Evolutionary conservation across 2,329 filamentous ascomycete genomes (phyloP), one percentile per base, ranked within the genome.

Genomic region (Fusarium decemcellulare): DNA sequence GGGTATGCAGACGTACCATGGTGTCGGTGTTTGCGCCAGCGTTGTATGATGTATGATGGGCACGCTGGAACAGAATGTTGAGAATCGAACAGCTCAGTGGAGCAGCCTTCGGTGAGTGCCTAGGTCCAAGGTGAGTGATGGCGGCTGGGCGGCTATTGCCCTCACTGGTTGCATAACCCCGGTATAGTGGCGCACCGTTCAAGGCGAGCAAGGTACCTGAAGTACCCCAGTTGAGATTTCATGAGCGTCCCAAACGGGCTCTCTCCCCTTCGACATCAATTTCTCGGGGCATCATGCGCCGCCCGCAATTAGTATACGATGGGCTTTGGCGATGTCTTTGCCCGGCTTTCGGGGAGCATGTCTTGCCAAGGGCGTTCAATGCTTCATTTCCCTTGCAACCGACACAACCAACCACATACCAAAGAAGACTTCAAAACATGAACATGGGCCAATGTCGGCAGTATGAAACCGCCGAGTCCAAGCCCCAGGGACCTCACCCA

Each of bases 261-360:
- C 47, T n/a, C 18, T 15, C 48, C 9, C 12, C 29, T 32, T 50
- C 27, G 27, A 39, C 44, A 37, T 53, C 12, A 47, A 63, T 42
- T 47, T 12, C 23, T 39, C 36, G 34, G 32, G 43, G 29, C 32
- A 55, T 39, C 12, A 81, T 81, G 79, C 76, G 75, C 63, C 72
- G 73, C 44, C 70, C 67, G 42, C 63, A 63, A 65, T 71, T 85
- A 53, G 76, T 82, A 3, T 74, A 84, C 37, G 89, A 92, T 76
- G 88, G 89, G 64, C 83, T 92, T 47, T 91, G 89, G 88, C 86
- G 87, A 74, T 90, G 86, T 74, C 80, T 92, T 15, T 91, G 88
- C 73, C 89, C 89, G 12, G 85, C 84, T 9, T 81, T 88, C 61
- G 85, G 88, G 71, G 69, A 78, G 8, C 61, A 72, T 6, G 73